Percentiles rank a stretch among this genome's conserved stretches.
phyloP scores from a whole-genome alignment of 2,329 filamentous ascomycete genomes.

The Stromatinia cepivora region DNA sequence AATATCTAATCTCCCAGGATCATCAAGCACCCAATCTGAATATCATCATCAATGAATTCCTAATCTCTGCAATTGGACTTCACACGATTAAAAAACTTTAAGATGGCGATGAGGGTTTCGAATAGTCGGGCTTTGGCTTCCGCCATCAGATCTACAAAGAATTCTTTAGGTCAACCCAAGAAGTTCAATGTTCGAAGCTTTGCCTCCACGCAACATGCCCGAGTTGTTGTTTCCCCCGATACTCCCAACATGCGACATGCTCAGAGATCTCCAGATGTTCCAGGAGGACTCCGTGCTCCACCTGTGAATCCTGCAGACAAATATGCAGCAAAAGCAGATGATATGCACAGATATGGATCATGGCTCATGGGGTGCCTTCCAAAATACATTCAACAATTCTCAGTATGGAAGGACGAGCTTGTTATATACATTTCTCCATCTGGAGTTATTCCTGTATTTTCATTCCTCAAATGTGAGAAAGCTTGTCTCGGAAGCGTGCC shows the following conservation, averaged over 20 bases:
- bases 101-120: conserved; percentile 62
- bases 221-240: conserved; percentile 52
- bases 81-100: conserved; percentile 40
- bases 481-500: background rate
- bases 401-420: conserved; percentile 99
- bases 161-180: conserved; percentile 35
- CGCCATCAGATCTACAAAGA: conserved; percentile 55
- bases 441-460: conserved; percentile 87
- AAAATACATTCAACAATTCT: conserved; percentile 99
- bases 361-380: conserved; percentile 96
- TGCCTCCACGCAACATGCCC: conserved; percentile 43
- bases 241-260: conserved; percentile 67
- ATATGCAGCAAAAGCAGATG: conserved; percentile 81
- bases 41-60: conserved; percentile 24
- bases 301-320: conserved; percentile 92
- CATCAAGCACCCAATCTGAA: conserved; percentile 10
- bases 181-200: conserved; percentile 38
- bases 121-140: conserved; percentile 57
- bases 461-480: conserved; percentile 74
- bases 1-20: background rate
- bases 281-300: conserved; percentile 69
- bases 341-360: conserved; percentile 90
- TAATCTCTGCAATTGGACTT: conserved; percentile 38
- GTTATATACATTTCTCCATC: conserved; percentile 88
- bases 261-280: conserved; percentile 47